phyloP scores from a whole-genome alignment of 2,329 filamentous ascomycete genomes.

The Nectriaceae sp. region DNA sequence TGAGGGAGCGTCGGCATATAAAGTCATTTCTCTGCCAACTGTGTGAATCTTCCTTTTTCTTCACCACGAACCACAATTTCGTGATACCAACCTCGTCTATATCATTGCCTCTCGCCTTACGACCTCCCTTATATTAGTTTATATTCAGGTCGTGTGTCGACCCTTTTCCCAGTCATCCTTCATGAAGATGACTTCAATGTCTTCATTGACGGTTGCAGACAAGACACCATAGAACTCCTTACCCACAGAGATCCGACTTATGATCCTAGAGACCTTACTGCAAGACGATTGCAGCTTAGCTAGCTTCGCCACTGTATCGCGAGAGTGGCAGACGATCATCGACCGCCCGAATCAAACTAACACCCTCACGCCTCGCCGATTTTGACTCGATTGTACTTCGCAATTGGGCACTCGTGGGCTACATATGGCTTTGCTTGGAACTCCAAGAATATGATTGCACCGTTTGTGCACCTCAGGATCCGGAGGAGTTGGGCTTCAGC shows the following conservation, averaged over 20 bases:
- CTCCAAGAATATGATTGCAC: constrained; percentile 19
- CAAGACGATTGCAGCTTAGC: constrained; percentile 1
- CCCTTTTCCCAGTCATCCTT: not conserved
- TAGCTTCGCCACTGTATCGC: constrained; percentile 7
- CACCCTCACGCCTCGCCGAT: constrained; percentile 27
- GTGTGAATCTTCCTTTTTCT: too few species aligned
- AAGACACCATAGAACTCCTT: not conserved
- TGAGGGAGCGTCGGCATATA: too few species aligned
- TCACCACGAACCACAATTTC: too few species aligned
- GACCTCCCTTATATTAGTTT: too few species aligned
- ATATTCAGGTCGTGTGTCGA: too few species aligned
- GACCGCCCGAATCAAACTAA: constrained; percentile 28
- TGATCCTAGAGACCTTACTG: constrained; percentile 1
- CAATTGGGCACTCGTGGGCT: constrained; percentile 26
- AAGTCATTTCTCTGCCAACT: too few species aligned
- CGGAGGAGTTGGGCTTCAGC: constrained; percentile 16
- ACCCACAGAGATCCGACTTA: not conserved
- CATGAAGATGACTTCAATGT: not conserved
- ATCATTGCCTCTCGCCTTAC: too few species aligned
- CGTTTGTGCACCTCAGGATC: constrained; percentile 11
- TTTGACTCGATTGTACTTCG: constrained; percentile 31
- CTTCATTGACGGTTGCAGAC: not conserved
- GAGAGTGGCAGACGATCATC: constrained; percentile 9
- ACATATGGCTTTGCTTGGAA: constrained; percentile 26
- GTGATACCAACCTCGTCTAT: too few species aligned